phyloP scores from a whole-genome alignment of 495 filamentous ascomycete genomes.

The Lophiotrema nucula region DNA sequence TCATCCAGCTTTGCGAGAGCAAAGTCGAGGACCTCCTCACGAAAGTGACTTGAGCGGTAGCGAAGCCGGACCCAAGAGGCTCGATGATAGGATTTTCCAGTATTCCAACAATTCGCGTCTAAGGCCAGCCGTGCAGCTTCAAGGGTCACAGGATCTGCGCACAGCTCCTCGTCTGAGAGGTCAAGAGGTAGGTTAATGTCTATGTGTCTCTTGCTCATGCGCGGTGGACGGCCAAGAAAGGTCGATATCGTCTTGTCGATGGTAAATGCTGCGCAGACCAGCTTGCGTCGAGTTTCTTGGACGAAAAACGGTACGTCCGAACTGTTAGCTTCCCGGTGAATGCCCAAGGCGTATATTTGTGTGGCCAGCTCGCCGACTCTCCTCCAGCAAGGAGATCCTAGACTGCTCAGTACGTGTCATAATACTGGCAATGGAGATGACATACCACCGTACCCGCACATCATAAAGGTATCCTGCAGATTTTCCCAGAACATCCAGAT shows the following conservation, averaged over 20 bases:
- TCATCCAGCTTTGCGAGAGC: slow-evolving; percentile 5
- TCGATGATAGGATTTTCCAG: neutral
- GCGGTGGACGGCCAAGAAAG: slow-evolving; percentile 22
- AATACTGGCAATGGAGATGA: neutral
- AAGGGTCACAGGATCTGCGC: neutral
- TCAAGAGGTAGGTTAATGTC: slow-evolving; percentile 24
- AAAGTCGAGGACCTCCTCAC: slow-evolving; percentile 28
- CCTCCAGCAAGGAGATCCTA: slow-evolving; percentile 19
- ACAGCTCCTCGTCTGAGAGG: slow-evolving; percentile 15
- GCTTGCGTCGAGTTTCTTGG: slow-evolving; percentile 8
- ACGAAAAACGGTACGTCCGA: slow-evolving; percentile 11
- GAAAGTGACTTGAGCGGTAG: neutral
- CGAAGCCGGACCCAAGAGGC: slow-evolving; percentile 14
- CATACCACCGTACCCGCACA: slow-evolving; percentile 19
- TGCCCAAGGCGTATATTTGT: slow-evolving; percentile 21
- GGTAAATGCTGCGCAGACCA: slow-evolving; percentile 11
- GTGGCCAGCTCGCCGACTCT: slow-evolving; percentile 19
- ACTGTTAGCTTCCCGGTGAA: slow-evolving; percentile 18
- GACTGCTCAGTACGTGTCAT: neutral
- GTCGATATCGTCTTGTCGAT: slow-evolving; percentile 22
- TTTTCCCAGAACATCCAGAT: slow-evolving; percentile 24
- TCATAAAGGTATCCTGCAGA: neutral
- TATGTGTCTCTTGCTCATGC: slow-evolving; percentile 17
- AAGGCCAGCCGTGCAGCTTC: neutral
- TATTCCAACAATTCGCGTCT: slow-evolving; percentile 23